phyloP scores from a whole-genome alignment of 495 filamentous ascomycete species.

The Aspergillus mulundensis region DNA sequence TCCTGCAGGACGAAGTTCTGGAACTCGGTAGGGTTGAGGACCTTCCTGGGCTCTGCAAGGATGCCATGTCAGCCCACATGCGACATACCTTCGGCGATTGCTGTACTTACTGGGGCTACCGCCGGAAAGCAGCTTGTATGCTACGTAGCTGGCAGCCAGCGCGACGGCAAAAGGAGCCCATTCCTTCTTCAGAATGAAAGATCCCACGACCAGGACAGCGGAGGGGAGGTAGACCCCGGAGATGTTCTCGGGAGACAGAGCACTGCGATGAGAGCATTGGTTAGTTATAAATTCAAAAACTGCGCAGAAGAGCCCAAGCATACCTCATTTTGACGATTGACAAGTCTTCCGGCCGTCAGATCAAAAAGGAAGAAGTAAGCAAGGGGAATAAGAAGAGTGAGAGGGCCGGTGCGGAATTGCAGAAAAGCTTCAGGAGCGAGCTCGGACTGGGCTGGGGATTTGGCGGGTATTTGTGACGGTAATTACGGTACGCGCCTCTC shows the following conservation, averaged over 20 bases:
- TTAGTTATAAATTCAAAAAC: slow-evolving; percentile 14
- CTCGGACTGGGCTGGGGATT: not conserved
- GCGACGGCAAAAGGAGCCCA: slow-evolving; percentile 70
- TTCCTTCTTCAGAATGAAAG: slow-evolving; percentile 71
- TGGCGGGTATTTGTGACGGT: slow-evolving; percentile 15
- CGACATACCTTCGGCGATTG: not conserved
- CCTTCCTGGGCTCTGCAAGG: slow-evolving; percentile 63
- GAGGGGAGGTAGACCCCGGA: slow-evolving; percentile 82
- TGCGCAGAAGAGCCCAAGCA: not conserved
- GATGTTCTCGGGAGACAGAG: slow-evolving; percentile 51
- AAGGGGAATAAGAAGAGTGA: not conserved
- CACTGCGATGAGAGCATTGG: slow-evolving; percentile 19
- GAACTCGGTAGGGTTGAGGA: slow-evolving; percentile 81
- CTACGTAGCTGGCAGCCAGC: slow-evolving; percentile 55
- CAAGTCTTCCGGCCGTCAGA: slow-evolving; percentile 9
- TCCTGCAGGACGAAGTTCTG: slow-evolving; percentile 86
- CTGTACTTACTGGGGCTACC: slow-evolving; percentile 15
- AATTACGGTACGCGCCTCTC: not conserved
- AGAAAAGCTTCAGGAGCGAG: slow-evolving; percentile 14
- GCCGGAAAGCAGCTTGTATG: slow-evolving; percentile 55
- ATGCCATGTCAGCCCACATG: slow-evolving; percentile 12
- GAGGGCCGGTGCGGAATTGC: slow-evolving; percentile 9
- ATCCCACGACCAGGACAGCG: slow-evolving; percentile 72
- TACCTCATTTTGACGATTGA: slow-evolving; percentile 38
- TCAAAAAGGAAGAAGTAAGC: not conserved